These are phyloP conservation scores for Ophiostoma ips DNA, from an alignment of 2,329 filamentous ascomycete genomes.

Conservation along the genomic window DNA sequence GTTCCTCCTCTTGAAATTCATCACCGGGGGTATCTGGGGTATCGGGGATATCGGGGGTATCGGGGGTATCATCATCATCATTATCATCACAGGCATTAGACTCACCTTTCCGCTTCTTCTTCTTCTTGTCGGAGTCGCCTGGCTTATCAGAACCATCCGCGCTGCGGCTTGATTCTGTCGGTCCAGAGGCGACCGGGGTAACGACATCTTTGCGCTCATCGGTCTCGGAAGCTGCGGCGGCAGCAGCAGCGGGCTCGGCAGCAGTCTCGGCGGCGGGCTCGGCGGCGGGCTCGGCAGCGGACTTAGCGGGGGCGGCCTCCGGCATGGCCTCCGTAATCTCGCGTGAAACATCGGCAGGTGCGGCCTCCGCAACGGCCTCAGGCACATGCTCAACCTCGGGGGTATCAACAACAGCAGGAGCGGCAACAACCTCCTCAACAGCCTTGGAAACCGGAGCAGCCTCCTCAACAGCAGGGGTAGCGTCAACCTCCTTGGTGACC, in stretches of 20 bases:
- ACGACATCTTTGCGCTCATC: background rate
- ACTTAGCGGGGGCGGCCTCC: no score
- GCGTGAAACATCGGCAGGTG: background rate
- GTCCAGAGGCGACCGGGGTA: background rate
- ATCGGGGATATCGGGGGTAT: constrained; percentile 1
- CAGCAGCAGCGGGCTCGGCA: background rate
- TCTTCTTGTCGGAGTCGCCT: constrained; percentile 1
- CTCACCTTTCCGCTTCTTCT: constrained; percentile 1
- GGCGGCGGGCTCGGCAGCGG: background rate
- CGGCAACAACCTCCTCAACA: background rate
- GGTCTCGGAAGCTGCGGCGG: background rate
- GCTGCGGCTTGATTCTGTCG: background rate
- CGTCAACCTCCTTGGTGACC: background rate
- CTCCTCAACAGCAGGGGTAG: background rate
- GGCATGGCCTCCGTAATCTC: background rate
- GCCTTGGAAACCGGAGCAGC: background rate
- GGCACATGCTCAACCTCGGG: background rate
- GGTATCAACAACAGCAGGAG: background rate
- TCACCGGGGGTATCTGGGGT: background rate
- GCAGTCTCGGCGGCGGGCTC: background rate
- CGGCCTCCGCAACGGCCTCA: background rate
- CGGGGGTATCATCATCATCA: constrained; percentile 2
- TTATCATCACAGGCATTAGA: background rate
- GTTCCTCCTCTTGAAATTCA: constrained; percentile 2
- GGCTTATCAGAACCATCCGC: background rate